phyloP scores from a whole-genome alignment of 805 yeast genomes.

The Diddensiella santjacobensis region DNA sequence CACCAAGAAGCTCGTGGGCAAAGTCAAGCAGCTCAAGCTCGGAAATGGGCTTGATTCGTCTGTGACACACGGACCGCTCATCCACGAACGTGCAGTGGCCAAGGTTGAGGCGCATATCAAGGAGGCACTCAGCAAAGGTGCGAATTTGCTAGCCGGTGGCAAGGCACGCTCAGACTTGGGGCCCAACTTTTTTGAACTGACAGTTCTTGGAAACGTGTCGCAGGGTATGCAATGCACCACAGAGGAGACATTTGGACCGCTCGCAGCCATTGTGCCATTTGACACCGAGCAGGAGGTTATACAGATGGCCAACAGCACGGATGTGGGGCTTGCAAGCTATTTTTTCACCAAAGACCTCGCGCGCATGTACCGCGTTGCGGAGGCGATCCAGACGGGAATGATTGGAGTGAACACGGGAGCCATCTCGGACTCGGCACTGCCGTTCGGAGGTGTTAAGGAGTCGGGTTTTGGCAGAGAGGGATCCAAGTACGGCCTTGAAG shows the following conservation, averaged over 20 bases:
- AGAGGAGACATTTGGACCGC: conserved; percentile 84
- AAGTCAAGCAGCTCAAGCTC: conserved; percentile 42
- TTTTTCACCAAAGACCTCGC: conserved; percentile 55
- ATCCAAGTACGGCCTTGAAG: conserved; percentile 73
- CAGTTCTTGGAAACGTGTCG: conserved; percentile 60
- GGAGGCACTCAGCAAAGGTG: conserved; percentile 66
- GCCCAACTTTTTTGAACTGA: conserved; percentile 60
- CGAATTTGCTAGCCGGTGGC: conserved; percentile 63
- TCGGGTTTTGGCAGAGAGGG: conserved; percentile 93
- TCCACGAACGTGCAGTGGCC: conserved; percentile 55
- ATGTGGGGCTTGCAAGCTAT: conserved; percentile 76
- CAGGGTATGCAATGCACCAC: conserved; percentile 50
- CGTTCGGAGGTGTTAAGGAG: conserved; percentile 85
- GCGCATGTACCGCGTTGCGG: conserved; percentile 58
- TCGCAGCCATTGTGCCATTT: conserved; percentile 67
- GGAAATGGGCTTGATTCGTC: conserved; percentile 60
- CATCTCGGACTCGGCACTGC: conserved; percentile 50
- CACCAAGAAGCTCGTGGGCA: conserved; percentile 44
- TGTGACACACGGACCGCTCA: conserved; percentile 75
- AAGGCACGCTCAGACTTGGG: conserved; percentile 51
- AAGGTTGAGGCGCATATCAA: conserved; percentile 60
- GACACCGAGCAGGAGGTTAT: conserved; percentile 61
- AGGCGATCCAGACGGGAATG: conserved; percentile 71
- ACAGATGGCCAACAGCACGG: conserved; percentile 57
- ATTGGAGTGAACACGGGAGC: conserved; percentile 75